phyloP scores from a whole-genome alignment of 805 yeast species.

The Candida insectalens region DNA sequence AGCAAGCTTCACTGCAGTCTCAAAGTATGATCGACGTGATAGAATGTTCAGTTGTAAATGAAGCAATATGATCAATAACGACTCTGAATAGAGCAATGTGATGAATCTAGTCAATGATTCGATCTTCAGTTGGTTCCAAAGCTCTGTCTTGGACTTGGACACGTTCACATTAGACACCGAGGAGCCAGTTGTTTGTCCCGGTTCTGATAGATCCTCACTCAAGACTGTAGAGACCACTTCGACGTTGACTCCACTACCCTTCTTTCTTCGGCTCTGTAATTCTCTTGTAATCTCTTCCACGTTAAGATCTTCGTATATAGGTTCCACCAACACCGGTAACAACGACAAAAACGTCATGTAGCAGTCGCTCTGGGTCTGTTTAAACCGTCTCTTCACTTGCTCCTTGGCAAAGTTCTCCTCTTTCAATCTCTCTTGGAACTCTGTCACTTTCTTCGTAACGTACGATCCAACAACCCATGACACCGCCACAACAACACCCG shows the following conservation, averaged over 20 bases:
- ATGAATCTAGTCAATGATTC: slow-evolving; percentile 66
- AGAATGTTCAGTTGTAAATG: slow-evolving; percentile 80
- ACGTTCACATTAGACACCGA: slow-evolving; percentile 6
- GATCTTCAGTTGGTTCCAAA: slow-evolving; percentile 78
- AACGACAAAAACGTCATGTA: slow-evolving; percentile 74
- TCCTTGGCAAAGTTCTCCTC: slow-evolving; percentile 55
- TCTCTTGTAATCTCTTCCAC: slow-evolving; percentile 68
- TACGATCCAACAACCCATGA: slow-evolving; percentile 34
- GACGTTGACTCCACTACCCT: slow-evolving; percentile 1
- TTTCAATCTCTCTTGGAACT: slow-evolving; percentile 40
- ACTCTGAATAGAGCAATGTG: slow-evolving; percentile 57
- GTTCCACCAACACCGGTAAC: slow-evolving; percentile 64
- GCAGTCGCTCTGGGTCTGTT: slow-evolving; percentile 89
- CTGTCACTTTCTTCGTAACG: slow-evolving; percentile 33
- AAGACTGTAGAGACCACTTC: slow-evolving; percentile 1
- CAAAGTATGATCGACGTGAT: slow-evolving; percentile 79
- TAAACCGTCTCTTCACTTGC: slow-evolving; percentile 71
- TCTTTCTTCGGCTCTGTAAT: slow-evolving; percentile 42
- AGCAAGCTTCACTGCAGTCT: slow-evolving; percentile 66
- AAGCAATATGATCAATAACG: slow-evolving; percentile 67
- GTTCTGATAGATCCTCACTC: slow-evolving; percentile 1
- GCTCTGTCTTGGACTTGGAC: slow-evolving; percentile 44
- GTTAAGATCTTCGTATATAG: slow-evolving; percentile 50
- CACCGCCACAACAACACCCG: slow-evolving; percentile 35
- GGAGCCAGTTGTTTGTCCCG: slow-evolving; percentile 6